phyloP scores from a whole-genome alignment of 2,329 filamentous ascomycete species.

The Daldinia sp. region DNA sequence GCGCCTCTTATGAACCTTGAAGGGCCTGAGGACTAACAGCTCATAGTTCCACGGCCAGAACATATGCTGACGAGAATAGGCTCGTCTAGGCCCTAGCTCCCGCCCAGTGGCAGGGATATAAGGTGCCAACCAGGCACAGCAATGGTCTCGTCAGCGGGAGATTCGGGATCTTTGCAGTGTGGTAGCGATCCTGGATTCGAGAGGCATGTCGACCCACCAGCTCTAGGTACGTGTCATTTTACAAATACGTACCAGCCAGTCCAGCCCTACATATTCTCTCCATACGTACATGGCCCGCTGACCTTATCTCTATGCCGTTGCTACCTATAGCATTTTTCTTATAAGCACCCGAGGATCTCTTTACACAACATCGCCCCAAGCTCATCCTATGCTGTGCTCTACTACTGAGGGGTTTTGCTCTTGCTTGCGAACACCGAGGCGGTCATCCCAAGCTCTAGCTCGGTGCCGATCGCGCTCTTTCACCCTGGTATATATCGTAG shows the following conservation, averaged over 20 bases:
- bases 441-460: neutral
- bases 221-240: conserved; percentile 17
- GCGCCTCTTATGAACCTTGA: conserved; percentile 23
- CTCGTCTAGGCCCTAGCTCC: conserved; percentile 23
- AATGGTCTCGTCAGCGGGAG: conserved; percentile 12
- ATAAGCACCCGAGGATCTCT: conserved; percentile 6
- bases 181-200: conserved; percentile 21
- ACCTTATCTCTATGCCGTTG: conserved; percentile 24
- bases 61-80: conserved; percentile 22
- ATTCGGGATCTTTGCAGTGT: conserved; percentile 23
- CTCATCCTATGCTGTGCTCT: conserved; percentile 1
- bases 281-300: conserved; percentile 7
- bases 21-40: conserved; percentile 6
- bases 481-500: conserved; percentile 2
- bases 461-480: neutral
- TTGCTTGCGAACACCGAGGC: neutral
- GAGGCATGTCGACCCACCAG: conserved; percentile 13
- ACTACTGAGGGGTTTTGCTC: neutral
- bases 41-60: conserved; percentile 12
- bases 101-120: neutral
- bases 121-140: conserved; percentile 15
- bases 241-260: conserved; percentile 23
- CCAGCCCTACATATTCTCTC: conserved; percentile 28
- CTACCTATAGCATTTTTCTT: conserved; percentile 16
- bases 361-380: conserved; percentile 6